A percentile compares a stretch with the other conserved stretches of the same genome.
Evolutionary conservation across 805 yeast genomes (phyloP).

Genomic region (Kazachstania bromeliacearum): DNA sequence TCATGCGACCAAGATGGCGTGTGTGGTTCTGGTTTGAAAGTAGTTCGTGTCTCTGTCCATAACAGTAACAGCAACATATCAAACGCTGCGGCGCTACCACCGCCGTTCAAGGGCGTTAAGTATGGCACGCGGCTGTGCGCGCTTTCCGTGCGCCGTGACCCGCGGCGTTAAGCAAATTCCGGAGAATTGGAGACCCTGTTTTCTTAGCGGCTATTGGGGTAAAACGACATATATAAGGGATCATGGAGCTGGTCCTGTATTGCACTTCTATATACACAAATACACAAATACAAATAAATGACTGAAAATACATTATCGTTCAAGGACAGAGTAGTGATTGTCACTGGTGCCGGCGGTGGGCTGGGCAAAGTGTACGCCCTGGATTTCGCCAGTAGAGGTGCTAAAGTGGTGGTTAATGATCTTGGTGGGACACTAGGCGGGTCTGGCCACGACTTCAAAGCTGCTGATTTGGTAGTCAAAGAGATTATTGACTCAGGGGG

Average conservation of each 20-base stretch:
- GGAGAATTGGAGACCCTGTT: not conserved
- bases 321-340: slow-evolving; percentile 79
- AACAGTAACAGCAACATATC: too few relatives aligned
- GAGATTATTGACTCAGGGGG: slow-evolving; percentile 73
- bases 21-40: too few relatives aligned
- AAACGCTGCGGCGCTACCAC: too few relatives aligned
- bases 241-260: not conserved
- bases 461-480: slow-evolving; percentile 83
- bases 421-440: slow-evolving; percentile 80
- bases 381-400: slow-evolving; percentile 83
- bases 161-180: not conserved
- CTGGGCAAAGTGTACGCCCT: slow-evolving; percentile 82
- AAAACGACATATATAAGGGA: not conserved
- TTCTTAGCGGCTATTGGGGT: not conserved
- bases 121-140: slow-evolving; percentile 1
- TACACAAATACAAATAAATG: not conserved
- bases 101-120: slow-evolving; percentile 5
- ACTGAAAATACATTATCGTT: slow-evolving; percentile 35
- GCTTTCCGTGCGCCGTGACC: not conserved
- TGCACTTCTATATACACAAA: not conserved
- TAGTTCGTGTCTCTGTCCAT: too few relatives aligned
- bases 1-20: too few relatives aligned
- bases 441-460: slow-evolving; percentile 54
- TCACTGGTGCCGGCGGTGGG: slow-evolving; percentile 98
- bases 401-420: slow-evolving; percentile 91